Evolutionary conservation across 2,329 filamentous ascomycete genomes (phyloP).

Genomic region (Penicillium olsonii): DNA sequence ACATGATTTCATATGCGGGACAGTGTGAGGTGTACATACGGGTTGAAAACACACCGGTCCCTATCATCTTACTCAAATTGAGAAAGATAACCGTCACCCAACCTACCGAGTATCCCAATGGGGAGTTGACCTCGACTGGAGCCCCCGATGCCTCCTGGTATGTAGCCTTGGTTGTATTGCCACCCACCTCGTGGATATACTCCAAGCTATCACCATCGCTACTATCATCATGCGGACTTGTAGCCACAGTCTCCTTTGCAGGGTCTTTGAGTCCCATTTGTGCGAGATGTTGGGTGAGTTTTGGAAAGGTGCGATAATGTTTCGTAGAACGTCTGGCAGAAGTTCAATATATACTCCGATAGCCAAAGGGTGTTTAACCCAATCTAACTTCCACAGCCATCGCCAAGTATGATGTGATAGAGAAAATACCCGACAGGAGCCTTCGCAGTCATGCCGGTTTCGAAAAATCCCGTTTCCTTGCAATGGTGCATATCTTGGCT

Average conservation of each 20-base stretch:
- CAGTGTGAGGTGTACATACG: slow-evolving; percentile 46
- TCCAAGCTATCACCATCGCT: slow-evolving; percentile 3
- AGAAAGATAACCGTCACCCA: slow-evolving; percentile 60
- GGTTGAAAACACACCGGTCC: slow-evolving; percentile 66
- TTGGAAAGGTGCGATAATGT: too few relatives aligned
- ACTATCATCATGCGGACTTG: not conserved
- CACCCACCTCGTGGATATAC: slow-evolving; percentile 12
- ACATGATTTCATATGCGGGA: not conserved
- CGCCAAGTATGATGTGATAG: not conserved
- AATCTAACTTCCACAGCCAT: not conserved
- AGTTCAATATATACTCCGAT: not conserved
- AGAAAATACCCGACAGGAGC: not conserved
- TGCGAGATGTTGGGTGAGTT: too few relatives aligned
- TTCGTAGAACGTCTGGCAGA: too few relatives aligned
- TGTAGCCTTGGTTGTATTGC: slow-evolving; percentile 52
- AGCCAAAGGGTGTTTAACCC: not conserved
- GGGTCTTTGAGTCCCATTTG: not conserved
- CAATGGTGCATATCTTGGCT: not conserved
- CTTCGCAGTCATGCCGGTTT: not conserved
- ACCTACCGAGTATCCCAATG: slow-evolving; percentile 61
- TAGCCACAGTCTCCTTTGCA: not conserved
- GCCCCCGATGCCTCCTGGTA: slow-evolving; percentile 65
- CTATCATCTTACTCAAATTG: slow-evolving; percentile 65
- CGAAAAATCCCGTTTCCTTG: not conserved
- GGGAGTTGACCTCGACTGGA: slow-evolving; percentile 60